These are phyloP conservation scores for Capsicum baccatum DNA, from an alignment of 257 asterid genomes.

Conservation along the genomic window DNA sequence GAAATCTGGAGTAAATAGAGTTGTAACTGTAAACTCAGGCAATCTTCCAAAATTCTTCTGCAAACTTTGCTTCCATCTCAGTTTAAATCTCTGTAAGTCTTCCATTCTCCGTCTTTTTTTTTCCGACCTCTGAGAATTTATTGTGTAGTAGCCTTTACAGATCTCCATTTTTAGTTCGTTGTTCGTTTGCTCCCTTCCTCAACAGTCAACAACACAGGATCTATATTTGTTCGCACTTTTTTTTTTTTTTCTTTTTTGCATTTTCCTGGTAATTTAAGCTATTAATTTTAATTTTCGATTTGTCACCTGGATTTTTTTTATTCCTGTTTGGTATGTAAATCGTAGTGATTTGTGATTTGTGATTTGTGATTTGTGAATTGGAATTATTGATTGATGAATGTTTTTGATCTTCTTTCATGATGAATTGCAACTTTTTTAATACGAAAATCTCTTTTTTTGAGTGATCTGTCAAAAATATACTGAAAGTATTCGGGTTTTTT, in stretches of 20 bases:
- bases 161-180: conserved; percentile 9
- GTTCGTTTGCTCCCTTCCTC: background rate
- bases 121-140: background rate
- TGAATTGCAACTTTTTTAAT: background rate
- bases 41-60: conserved; percentile 11
- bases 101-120: background rate
- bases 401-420: background rate
- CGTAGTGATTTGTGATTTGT: conserved; percentile 23
- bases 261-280: background rate
- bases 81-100: background rate
- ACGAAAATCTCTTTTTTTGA: background rate
- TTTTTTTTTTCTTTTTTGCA: background rate
- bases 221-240: background rate
- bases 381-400: background rate
- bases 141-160: background rate
- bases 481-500: no score
- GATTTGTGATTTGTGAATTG: conserved; percentile 19
- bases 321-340: background rate
- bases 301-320: background rate
- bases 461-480: no score
- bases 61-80: background rate
- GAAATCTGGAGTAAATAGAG: conserved; percentile 12
- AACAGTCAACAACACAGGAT: background rate
- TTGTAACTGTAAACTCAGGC: background rate
- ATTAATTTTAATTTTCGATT: background rate